Conservation (phyloP, 768 basidiomycete genomes). For the Trametes sanguinea region DNA sequence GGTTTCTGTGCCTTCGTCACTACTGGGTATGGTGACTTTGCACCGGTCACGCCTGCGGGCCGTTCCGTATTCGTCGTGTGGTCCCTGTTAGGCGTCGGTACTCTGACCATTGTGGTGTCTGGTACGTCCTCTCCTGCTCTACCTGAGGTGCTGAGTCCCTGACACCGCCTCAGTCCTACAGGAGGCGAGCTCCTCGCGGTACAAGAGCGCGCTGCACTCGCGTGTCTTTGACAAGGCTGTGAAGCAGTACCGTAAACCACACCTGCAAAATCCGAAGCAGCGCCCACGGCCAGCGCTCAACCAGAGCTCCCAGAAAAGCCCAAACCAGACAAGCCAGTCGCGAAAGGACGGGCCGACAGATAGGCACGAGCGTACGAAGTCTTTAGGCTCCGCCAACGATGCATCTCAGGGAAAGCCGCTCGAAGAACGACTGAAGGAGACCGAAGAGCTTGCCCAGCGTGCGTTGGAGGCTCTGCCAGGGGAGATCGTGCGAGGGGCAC, state of each 20-base stretch:
- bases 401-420: slow-evolving; percentile 2
- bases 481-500: slow-evolving; percentile 40
- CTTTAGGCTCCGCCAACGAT: background rate
- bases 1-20: slow-evolving; percentile 76
- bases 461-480: slow-evolving; percentile 43
- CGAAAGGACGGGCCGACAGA: background rate
- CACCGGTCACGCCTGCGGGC: slow-evolving; percentile 66
- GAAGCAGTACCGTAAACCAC: slow-evolving; percentile 41
- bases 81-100: slow-evolving; percentile 75
- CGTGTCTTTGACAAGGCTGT: slow-evolving; percentile 48
- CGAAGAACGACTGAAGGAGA: slow-evolving; percentile 9
- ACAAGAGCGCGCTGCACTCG: slow-evolving; percentile 55
- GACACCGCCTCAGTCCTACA: slow-evolving; percentile 49
- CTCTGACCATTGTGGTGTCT: slow-evolving; percentile 75
- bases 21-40: slow-evolving; percentile 72
- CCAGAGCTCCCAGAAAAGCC: background rate
- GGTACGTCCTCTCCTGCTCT: slow-evolving; percentile 41
- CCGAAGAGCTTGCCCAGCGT: slow-evolving; percentile 25
- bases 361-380: background rate
- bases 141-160: background rate
- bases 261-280: slow-evolving; percentile 13
- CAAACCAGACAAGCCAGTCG: too few relatives aligned
- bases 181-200: slow-evolving; percentile 67
- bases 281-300: background rate
- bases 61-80: slow-evolving; percentile 77